These are phyloP conservation scores for Leersia perrieri DNA, from an alignment of 176 grass and related monocot genomes.

Conservation along the genomic window DNA sequence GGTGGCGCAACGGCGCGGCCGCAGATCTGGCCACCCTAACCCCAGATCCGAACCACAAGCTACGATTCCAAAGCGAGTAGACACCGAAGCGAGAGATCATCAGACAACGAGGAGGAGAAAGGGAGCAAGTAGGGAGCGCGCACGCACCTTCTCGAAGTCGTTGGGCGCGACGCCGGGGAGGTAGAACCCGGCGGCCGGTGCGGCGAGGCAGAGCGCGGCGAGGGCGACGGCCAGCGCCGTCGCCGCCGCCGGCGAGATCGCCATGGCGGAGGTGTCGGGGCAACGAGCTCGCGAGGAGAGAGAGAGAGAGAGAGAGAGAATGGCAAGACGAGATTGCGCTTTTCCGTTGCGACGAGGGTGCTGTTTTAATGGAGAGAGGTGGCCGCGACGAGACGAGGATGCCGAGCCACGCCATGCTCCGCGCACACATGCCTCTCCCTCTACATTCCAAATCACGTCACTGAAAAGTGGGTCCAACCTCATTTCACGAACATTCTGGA, in stretches of 20 bases:
- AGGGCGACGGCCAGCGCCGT: constrained; percentile 35
- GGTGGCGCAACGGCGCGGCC: neutral
- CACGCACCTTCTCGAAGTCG: constrained; percentile 77
- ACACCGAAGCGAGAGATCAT: neutral
- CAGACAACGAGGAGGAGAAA: neutral
- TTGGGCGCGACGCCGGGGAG: constrained; percentile 82
- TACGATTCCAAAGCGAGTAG: neutral
- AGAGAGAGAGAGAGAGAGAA: neutral
- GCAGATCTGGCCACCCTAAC: constrained; percentile 35
- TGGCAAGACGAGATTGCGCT: constrained; percentile 8
- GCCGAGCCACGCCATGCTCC: neutral
- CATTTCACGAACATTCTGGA: rapidly evolving
- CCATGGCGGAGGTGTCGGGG: constrained; percentile 33
- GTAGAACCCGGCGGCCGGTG: constrained; percentile 59
- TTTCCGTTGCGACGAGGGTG: constrained; percentile 22
- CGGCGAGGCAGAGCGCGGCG: constrained; percentile 36
- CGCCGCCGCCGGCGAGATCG: constrained; percentile 39
- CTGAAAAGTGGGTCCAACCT: neutral
- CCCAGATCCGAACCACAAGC: constrained; percentile 27
- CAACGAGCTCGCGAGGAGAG: neutral
- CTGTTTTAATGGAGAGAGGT: constrained; percentile 41
- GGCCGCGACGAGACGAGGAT: neutral
- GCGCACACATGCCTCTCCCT: rapidly evolving
- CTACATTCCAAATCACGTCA: rapidly evolving
- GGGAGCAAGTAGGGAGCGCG: too few species aligned